phyloP scores from a whole-genome alignment of 345 rosid genomes.

The Durio zibethinus region DNA sequence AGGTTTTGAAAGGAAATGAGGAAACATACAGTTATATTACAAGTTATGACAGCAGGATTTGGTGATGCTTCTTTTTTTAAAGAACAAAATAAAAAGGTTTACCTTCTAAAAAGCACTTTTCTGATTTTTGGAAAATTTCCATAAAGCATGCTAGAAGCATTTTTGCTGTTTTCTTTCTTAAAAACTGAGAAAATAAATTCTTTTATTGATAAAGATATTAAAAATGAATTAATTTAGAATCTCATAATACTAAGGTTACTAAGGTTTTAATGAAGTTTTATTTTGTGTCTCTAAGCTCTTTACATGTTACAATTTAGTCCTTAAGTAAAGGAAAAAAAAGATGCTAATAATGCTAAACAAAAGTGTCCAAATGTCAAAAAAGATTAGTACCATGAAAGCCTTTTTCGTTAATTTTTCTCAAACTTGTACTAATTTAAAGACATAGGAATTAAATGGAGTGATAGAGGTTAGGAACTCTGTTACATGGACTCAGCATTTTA shows the following conservation, averaged over 20 bases:
- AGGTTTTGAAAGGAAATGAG: not conserved
- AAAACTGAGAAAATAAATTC: not conserved
- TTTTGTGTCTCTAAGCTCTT: not conserved
- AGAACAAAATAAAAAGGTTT: not conserved
- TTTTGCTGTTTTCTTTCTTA: not conserved
- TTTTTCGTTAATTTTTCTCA: not conserved
- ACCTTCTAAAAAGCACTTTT: not conserved
- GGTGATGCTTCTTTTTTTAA: not conserved
- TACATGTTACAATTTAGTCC: not conserved
- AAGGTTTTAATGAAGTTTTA: not conserved
- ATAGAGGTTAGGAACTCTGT: not conserved
- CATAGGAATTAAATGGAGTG: not conserved
- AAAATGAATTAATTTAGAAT: not conserved
- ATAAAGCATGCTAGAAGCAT: not conserved
- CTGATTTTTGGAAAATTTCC: not conserved
- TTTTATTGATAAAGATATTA: not conserved
- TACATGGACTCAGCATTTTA: no score
- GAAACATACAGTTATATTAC: not conserved
- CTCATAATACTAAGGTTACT: not conserved
- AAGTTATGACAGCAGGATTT: not conserved
- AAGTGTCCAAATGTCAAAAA: not conserved
- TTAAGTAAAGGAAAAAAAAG: not conserved
- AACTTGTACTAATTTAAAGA: not conserved
- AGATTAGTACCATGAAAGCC: not conserved
- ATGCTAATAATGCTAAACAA: not conserved